Evolutionary conservation across 1,284 basidiomycete species (phyloP).

Genomic region (Sporisorium exsertum): DNA sequence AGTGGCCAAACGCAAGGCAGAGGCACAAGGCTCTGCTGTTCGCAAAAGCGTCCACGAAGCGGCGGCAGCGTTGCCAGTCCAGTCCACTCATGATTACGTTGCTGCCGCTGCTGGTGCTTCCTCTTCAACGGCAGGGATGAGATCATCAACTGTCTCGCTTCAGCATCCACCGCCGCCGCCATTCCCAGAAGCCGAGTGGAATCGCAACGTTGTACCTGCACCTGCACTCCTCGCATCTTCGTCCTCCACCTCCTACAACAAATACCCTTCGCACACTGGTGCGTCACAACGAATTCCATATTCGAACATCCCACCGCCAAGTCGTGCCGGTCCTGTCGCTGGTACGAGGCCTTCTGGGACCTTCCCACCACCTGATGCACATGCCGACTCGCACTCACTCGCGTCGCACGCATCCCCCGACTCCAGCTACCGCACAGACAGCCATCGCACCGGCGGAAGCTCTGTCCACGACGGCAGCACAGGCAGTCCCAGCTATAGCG

Average conservation of each 20-base stretch:
- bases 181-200: conserved; percentile 18
- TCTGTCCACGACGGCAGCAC: conserved; percentile 29
- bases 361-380: conserved; percentile 2
- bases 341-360: neutral
- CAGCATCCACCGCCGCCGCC: conserved; percentile 22
- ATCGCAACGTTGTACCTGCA: conserved; percentile 1
- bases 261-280: conserved; percentile 16
- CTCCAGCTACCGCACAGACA: conserved; percentile 25
- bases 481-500: conserved; percentile 28
- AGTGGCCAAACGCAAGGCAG: conserved; percentile 26
- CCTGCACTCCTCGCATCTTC: neutral
- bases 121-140: neutral
- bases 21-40: conserved; percentile 8
- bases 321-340: neutral
- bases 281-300: conserved; percentile 3
- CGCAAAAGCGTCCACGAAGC: conserved; percentile 20
- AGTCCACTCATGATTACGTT: conserved; percentile 27
- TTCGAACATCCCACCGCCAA: neutral
- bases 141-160: neutral
- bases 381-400: conserved; percentile 12
- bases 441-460: conserved; percentile 18
- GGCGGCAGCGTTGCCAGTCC: conserved; percentile 21
- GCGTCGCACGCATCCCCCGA: conserved; percentile 25
- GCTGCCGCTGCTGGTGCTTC: neutral
- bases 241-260: conserved; percentile 6